phyloP scores from a whole-genome alignment of 805 yeast genomes.

The Metschnikowia santaceciliae region DNA sequence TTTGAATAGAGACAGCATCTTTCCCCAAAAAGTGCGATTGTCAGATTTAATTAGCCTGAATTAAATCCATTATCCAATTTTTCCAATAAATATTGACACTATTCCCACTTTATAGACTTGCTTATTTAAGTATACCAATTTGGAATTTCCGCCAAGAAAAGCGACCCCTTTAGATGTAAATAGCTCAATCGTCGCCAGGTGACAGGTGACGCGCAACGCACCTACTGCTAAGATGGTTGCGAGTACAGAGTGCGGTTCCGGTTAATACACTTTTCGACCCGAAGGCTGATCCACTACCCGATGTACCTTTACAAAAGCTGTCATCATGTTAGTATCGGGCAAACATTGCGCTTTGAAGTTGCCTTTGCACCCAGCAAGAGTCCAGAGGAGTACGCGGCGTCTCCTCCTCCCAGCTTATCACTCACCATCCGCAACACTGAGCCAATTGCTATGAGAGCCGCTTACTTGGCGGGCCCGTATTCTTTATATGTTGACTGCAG shows the following conservation, averaged over 20 bases:
- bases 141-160: too few species aligned
- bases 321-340: constrained; percentile 17
- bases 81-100: not conserved
- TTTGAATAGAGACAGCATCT: too few species aligned
- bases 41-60: not conserved
- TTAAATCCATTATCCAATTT: not conserved
- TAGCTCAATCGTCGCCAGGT: not conserved
- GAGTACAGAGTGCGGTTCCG: not conserved
- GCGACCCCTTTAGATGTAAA: not conserved
- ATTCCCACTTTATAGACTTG: too few species aligned
- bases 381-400: constrained; percentile 14
- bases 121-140: too few species aligned
- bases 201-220: constrained; percentile 2
- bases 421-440: constrained; percentile 68
- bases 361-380: constrained; percentile 14
- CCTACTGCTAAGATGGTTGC: not conserved
- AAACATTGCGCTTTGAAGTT: constrained; percentile 13
- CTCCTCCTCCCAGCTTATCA: constrained; percentile 35
- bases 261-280: not conserved
- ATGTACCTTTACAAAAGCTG: constrained; percentile 12
- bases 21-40: not conserved
- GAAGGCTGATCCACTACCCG: not conserved
- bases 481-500: constrained; percentile 78
- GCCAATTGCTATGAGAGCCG: constrained; percentile 69
- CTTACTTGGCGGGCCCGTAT: constrained; percentile 87